Evolutionary conservation across 257 asterid species (phyloP).

Genomic region (Voacanga thouarsii): DNA sequence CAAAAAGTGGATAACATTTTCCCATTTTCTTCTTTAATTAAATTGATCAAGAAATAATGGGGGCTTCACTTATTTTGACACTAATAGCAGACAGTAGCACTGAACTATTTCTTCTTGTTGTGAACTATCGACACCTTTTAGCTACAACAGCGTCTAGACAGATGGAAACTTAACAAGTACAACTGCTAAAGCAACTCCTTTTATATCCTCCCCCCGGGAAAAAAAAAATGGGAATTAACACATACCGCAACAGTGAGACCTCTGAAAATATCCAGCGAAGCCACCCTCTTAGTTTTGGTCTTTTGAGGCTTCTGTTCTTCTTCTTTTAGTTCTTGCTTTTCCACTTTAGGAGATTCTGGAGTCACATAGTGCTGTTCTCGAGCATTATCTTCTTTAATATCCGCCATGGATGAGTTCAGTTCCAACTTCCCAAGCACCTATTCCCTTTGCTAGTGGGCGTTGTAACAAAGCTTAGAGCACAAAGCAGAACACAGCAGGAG

Average conservation of each 20-base stretch:
- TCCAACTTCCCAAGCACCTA: not conserved
- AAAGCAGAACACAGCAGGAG: not conserved
- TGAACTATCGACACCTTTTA: not conserved
- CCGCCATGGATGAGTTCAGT: slow-evolving; percentile 35
- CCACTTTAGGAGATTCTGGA: slow-evolving; percentile 31
- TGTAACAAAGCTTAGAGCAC: not conserved
- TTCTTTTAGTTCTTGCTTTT: not conserved
- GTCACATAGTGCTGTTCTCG: slow-evolving; percentile 28
- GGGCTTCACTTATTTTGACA: not conserved
- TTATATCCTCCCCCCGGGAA: no score
- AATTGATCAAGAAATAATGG: not conserved
- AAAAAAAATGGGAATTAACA: no score
- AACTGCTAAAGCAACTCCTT: not conserved
- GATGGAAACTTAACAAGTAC: not conserved
- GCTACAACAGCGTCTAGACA: not conserved
- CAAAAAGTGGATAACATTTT: no score
- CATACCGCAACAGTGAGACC: slow-evolving; percentile 75
- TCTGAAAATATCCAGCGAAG: slow-evolving; percentile 74
- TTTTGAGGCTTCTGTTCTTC: slow-evolving; percentile 10
- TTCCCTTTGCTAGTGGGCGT: not conserved
- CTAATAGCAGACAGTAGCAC: not conserved
- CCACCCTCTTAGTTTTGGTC: slow-evolving; percentile 47
- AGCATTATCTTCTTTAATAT: slow-evolving; percentile 32
- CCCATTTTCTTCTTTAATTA: not conserved
- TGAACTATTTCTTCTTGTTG: not conserved